Base-by-base conservation (phyloP, 1,284 basidiomycete genomes). In the Apiotrichum montevideense region DNA sequence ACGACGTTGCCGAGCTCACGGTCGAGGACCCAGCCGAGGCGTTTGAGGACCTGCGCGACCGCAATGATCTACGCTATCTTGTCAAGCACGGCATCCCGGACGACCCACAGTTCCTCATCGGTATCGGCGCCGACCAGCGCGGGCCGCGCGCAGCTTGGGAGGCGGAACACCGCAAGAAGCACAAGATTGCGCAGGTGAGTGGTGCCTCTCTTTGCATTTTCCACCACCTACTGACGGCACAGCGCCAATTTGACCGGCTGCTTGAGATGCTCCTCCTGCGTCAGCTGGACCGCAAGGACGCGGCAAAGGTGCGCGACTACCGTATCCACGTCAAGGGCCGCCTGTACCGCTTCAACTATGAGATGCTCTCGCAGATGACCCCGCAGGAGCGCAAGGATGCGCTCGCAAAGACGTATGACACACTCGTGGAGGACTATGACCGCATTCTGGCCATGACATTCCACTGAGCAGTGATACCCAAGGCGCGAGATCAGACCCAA, bases 1-100 rank as follows among this genome's bases (percentile, higher is more conserved):
- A 84, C 0, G 79, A 82, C 45, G 85, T 97, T 37, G 85, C 87
- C 9, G 95, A 98, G 74, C 79, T 98, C 52, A 97, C 93, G 0
- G 88, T 98, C 21, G 95, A 98, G 78, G 95, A 98, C 72, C 95
- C 95, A 0, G 91, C 91, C 0, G 95, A 98, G 63, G 71, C 72
- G 9, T 75, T 74, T 51, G 73, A 75, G 58, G 91, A 96, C 69
- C 80, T 98, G 54, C 83, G 95, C 39, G 96, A 98, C 77, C 85
- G 88, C 50, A 89, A 89, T 67, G 96, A 98, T 73, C 81, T 98
- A 33, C 80, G 83, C 59, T 87, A 88, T 80, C 80, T 98, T 14
- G 66, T 72, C 35, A 61, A 69, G 41, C 57, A 68, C 35, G 66
- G 71, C 8, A 55, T 72, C 14, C 53, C 58, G 21, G 66, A 71